phyloP scores from a whole-genome alignment of 169 alveolate genomes.

The Cystoisospora suis region DNA sequence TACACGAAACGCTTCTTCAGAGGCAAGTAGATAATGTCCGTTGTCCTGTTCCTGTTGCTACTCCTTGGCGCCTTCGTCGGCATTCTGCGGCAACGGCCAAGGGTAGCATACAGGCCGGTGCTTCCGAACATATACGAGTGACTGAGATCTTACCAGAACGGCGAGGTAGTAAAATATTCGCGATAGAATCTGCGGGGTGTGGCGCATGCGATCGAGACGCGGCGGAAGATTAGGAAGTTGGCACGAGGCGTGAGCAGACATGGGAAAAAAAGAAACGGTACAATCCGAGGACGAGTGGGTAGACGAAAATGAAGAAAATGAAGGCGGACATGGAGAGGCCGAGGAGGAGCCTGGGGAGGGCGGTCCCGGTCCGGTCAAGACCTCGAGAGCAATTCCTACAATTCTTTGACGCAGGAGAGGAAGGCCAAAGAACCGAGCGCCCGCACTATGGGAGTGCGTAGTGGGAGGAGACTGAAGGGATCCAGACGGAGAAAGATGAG shows the following conservation, averaged over 20 bases:
- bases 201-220: background rate
- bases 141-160: background rate
- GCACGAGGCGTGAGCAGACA: background rate
- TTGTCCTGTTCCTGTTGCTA: too few relatives aligned
- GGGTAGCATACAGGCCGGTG: too few relatives aligned
- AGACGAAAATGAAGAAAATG: background rate
- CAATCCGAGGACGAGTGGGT: too few relatives aligned
- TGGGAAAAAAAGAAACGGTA: too few relatives aligned
- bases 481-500: background rate
- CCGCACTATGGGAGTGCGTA: background rate
- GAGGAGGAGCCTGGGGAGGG: background rate
- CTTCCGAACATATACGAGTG: too few relatives aligned
- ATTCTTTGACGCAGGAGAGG: background rate
- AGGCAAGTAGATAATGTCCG: too few relatives aligned
- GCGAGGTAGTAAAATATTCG: background rate
- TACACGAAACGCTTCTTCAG: too few relatives aligned
- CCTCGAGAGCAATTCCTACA: background rate
- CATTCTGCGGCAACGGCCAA: too few relatives aligned
- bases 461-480: background rate
- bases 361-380: background rate
- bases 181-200: background rate
- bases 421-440: background rate
- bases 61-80: too few relatives aligned
- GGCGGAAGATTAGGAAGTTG: background rate
- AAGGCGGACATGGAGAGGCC: background rate